phyloP scores from a whole-genome alignment of 306 rosid species.

The Castanopsis chinensis region DNA sequence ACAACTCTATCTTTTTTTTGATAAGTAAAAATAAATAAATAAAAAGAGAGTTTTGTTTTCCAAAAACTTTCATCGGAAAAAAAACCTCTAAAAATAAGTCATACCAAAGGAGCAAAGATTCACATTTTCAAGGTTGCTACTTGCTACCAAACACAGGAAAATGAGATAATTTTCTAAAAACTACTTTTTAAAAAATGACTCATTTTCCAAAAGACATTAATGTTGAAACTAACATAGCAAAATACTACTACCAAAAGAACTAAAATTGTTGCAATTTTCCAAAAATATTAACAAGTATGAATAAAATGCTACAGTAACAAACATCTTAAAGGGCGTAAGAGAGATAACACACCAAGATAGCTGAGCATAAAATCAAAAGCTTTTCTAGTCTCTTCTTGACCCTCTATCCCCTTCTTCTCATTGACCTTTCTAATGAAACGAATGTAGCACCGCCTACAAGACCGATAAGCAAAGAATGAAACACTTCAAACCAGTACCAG shows the following conservation, averaged over 20 bases:
- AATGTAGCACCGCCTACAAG: constrained; percentile 85
- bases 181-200: too few species aligned
- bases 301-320: constrained; percentile 4
- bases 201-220: too few species aligned
- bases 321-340: constrained; percentile 2
- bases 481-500: not conserved
- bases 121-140: too few species aligned
- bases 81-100: too few species aligned
- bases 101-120: too few species aligned
- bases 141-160: too few species aligned
- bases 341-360: constrained; percentile 69
- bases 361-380: constrained; percentile 96
- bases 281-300: not conserved
- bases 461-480: constrained; percentile 24
- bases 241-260: not conserved
- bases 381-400: constrained; percentile 98
- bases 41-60: too few species aligned
- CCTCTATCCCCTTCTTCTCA: constrained; percentile 84
- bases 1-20: too few species aligned
- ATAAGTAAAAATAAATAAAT: too few species aligned
- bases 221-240: too few species aligned
- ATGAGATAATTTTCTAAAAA: too few species aligned
- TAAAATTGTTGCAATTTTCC: not conserved
- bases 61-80: too few species aligned
- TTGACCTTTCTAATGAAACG: constrained; percentile 85